Conservation (phyloP, 176 grass and related monocot species). For the Dendrocalamus sinicus region DNA sequence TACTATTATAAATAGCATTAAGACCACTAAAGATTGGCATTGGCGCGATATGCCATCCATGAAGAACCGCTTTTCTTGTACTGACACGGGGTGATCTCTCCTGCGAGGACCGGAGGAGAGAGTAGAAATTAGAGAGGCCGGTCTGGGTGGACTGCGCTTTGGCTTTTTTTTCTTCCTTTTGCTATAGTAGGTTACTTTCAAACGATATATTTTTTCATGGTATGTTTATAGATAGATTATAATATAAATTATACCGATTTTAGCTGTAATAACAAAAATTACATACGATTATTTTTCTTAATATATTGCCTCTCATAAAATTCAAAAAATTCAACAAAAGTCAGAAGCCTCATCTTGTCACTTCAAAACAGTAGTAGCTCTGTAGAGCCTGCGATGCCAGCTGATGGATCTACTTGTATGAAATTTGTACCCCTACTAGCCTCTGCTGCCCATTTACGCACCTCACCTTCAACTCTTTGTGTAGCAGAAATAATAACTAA, state of each 20-base stretch:
- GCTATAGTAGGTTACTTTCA: too few relatives aligned
- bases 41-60: not conserved
- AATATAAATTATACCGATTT: too few relatives aligned
- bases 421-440: conserved; percentile 38
- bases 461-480: conserved; percentile 33
- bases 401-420: conserved; percentile 55
- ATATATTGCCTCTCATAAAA: too few relatives aligned
- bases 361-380: conserved; percentile 63
- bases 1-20: too few relatives aligned
- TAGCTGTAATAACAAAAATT: too few relatives aligned
- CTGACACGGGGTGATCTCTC: conserved; percentile 45
- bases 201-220: too few relatives aligned
- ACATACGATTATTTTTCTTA: too few relatives aligned
- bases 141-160: too few relatives aligned
- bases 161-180: too few relatives aligned
- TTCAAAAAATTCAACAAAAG: too few relatives aligned
- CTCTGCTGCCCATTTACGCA: conserved; percentile 16
- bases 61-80: conserved; percentile 41
- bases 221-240: too few relatives aligned
- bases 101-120: not conserved
- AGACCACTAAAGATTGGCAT: too few relatives aligned
- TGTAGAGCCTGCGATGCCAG: conserved; percentile 58
- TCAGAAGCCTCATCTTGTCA: conserved; percentile 39
- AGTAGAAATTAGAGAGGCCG: not conserved
- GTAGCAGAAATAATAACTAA: conserved; percentile 35